A percentile compares a stretch with the other conserved stretches of the same genome.
These are phyloP conservation scores for Dryas octopetala DNA, from an alignment of 306 rosid species.

Conservation along the genomic window DNA sequence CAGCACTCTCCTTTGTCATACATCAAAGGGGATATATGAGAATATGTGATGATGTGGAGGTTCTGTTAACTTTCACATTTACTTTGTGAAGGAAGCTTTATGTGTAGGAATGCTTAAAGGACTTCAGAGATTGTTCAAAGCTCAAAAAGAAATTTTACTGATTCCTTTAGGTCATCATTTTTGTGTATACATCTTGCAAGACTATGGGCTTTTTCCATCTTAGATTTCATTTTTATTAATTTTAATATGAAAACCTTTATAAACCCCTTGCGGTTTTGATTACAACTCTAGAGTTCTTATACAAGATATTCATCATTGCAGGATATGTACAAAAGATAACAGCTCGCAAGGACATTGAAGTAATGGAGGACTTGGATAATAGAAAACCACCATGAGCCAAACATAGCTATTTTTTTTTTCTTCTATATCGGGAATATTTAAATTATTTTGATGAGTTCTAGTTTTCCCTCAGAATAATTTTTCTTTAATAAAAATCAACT, in stretches of 20 bases:
- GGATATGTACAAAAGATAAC: conserved; percentile 98
- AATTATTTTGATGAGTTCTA: conserved; percentile 40
- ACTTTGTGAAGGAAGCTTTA: conserved; percentile 5
- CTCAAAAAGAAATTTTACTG: neutral
- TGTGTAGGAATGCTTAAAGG: neutral
- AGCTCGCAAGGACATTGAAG: conserved; percentile 76
- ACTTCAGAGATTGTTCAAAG: neutral
- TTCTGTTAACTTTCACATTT: conserved; percentile 4
- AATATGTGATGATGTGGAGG: conserved; percentile 17
- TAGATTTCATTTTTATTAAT: neutral
- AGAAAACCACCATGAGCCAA: conserved; percentile 56
- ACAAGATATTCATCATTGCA: conserved; percentile 37
- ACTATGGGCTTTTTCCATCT: neutral
- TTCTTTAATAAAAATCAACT: conserved; percentile 18
- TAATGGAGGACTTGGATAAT: conserved; percentile 87
- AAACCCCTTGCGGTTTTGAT: neutral
- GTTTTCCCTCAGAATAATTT: conserved; percentile 17
- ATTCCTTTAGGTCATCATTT: conserved; percentile 14
- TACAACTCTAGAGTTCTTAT: conserved; percentile 9
- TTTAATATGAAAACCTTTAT: neutral
- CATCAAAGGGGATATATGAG: neutral
- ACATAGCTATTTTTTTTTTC: conserved; percentile 13
- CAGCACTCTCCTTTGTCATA: neutral
- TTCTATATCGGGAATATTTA: conserved; percentile 24
- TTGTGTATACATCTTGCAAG: neutral